These are phyloP conservation scores for Pinus albicaulis DNA, from an alignment of 75 land plant genomes.

Conservation along the genomic window DNA sequence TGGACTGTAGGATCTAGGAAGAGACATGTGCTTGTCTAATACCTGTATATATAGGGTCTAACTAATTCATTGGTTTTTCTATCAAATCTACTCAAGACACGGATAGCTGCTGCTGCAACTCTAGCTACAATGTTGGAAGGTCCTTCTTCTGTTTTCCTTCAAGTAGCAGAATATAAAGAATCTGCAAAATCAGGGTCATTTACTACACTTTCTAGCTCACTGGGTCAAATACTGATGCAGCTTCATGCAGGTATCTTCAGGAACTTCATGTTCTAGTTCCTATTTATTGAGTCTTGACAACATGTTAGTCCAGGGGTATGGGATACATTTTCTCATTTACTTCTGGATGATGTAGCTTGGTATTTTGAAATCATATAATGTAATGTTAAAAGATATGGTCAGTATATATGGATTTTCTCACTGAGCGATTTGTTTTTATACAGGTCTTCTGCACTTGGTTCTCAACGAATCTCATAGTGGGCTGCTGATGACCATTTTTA, in stretches of 20 bases:
- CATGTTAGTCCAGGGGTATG: neutral
- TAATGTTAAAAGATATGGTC: neutral
- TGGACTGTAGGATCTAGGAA: neutral
- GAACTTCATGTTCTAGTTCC: neutral
- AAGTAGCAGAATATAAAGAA: conserved; percentile 93
- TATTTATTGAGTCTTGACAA: neutral
- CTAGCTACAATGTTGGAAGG: conserved; percentile 81
- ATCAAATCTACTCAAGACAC: conserved; percentile 40
- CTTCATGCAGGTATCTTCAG: conserved; percentile 70
- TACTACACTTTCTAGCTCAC: conserved; percentile 81
- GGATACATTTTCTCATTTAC: neutral
- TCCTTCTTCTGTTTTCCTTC: conserved; percentile 65
- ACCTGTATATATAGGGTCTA: neutral
- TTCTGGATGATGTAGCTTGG: neutral
- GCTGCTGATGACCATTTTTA: conserved; percentile 62
- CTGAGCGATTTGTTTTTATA: conserved; percentile 3
- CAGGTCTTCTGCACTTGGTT: conserved; percentile 75
- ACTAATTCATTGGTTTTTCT: neutral
- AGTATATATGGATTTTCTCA: neutral
- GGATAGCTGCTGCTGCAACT: conserved; percentile 77
- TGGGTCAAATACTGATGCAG: conserved; percentile 90
- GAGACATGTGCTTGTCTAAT: neutral
- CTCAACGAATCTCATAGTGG: conserved; percentile 64
- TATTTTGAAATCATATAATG: neutral
- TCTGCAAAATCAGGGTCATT: conserved; percentile 71